phyloP scores from a whole-genome alignment of 805 yeast species.

The Priceomyces castillae region DNA sequence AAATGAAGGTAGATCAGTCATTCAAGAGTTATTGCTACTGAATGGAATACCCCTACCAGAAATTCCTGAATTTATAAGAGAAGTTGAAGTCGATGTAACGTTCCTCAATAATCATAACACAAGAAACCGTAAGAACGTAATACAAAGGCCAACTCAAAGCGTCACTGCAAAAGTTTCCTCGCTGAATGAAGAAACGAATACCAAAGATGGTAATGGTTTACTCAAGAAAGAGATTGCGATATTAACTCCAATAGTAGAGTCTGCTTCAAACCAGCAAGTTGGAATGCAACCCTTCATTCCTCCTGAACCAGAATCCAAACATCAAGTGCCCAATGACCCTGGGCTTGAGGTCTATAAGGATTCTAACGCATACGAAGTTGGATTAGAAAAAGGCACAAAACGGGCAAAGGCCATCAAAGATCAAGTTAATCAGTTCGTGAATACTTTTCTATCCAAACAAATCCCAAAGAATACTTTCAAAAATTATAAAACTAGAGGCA shows the following conservation, averaged over 20 bases:
- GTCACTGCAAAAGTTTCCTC: too few relatives aligned
- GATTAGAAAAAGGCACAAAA: conserved; percentile 32
- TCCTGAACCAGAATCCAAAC: not conserved
- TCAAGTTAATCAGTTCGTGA: conserved; percentile 12
- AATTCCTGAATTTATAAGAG: conserved; percentile 14
- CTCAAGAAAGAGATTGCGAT: not conserved
- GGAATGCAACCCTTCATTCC: conserved; percentile 17
- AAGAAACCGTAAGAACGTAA: not conserved
- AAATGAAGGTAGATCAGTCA: conserved; percentile 32
- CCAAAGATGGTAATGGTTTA: not conserved
- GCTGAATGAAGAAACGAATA: too few relatives aligned
- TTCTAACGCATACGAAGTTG: conserved; percentile 32
- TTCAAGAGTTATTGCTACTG: conserved; percentile 23
- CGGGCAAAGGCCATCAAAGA: conserved; percentile 23
- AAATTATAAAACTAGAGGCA: not conserved
- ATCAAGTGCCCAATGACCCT: not conserved
- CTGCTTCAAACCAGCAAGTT: conserved; percentile 1
- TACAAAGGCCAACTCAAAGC: not conserved
- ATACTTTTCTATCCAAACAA: conserved; percentile 3
- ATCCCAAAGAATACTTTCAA: conserved; percentile 2
- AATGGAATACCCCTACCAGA: conserved; percentile 21
- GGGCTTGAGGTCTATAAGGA: not conserved
- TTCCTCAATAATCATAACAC: conserved; percentile 17
- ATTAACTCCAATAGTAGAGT: not conserved
- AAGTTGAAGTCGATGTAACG: conserved; percentile 27